Percentiles rank a stretch among this genome's conserved stretches.
phyloP scores from a whole-genome alignment of 257 asterid genomes.

The Plantago ovata region DNA sequence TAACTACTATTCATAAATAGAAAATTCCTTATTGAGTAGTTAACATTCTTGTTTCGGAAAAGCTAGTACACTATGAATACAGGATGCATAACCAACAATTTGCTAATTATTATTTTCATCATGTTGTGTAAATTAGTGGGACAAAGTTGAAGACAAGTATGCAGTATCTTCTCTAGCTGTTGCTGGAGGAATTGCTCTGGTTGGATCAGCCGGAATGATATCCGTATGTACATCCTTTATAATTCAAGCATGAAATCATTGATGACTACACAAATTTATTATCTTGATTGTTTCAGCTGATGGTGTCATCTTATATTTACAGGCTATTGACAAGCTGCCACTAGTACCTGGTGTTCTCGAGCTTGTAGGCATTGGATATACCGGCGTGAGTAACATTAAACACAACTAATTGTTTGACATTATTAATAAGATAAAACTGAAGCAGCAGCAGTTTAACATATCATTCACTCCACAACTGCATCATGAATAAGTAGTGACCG shows the following conservation, averaged over 20 bases:
- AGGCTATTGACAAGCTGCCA: constrained; percentile 95
- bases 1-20: neutral
- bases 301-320: neutral
- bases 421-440: neutral
- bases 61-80: neutral
- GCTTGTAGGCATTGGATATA: constrained; percentile 84
- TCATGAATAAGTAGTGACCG: neutral
- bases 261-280: neutral
- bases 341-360: constrained; percentile 81
- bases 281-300: neutral
- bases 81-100: too few relatives aligned
- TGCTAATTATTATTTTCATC: neutral
- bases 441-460: neutral
- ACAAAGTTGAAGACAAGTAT: constrained; percentile 81
- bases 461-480: too few relatives aligned
- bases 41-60: too few relatives aligned
- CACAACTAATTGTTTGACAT: neutral
- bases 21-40: too few relatives aligned
- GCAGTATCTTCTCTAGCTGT: constrained; percentile 75
- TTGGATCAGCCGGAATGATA: constrained; percentile 63
- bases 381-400: constrained; percentile 52
- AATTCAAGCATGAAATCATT: neutral
- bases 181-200: constrained; percentile 58
- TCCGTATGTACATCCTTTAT: constrained; percentile 34
- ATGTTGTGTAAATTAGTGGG: constrained; percentile 49